Percentiles rank a stretch among this genome's conserved stretches.
phyloP scores from a whole-genome alignment of 495 filamentous ascomycete genomes.

The Podospora pseudoanserina region DNA sequence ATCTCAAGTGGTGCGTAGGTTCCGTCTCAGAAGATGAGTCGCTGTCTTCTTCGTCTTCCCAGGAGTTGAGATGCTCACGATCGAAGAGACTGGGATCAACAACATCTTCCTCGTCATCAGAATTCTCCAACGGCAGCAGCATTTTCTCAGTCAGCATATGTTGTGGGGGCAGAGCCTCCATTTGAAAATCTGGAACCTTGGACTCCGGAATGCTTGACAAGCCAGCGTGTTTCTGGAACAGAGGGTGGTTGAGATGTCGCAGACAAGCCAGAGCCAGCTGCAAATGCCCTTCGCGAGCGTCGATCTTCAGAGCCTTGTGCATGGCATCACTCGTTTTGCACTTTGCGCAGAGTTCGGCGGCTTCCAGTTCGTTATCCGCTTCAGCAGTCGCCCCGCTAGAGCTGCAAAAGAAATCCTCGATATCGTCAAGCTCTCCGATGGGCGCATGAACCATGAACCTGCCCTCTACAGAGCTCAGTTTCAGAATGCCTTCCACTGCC shows the following conservation, averaged over 20 bases:
- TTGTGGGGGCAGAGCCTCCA: background rate
- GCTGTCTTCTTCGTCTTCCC: background rate
- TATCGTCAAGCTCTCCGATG: conserved; percentile 1
- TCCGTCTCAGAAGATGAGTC: background rate
- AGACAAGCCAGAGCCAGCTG: conserved; percentile 24
- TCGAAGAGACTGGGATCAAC: background rate
- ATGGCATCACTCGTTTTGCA: conserved; percentile 12
- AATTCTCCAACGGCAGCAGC: background rate
- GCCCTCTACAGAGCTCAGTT: background rate
- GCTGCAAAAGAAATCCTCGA: conserved; percentile 21
- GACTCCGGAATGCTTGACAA: conserved; percentile 1
- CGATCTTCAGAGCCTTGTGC: conserved; percentile 15
- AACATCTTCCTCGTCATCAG: background rate
- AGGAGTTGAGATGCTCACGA: background rate
- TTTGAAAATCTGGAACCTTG: background rate
- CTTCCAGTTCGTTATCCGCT: conserved; percentile 3
- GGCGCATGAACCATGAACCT: conserved; percentile 6
- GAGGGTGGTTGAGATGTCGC: conserved; percentile 26
- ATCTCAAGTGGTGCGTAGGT: conserved; percentile 4
- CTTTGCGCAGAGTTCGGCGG: conserved; percentile 17
- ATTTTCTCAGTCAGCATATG: background rate
- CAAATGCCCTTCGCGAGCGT: conserved; percentile 21
- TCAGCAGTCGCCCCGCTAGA: background rate
- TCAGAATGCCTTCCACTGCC: conserved; percentile 21
- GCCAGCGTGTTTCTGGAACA: conserved; percentile 23